These are phyloP conservation scores for Melocanna baccifera DNA, from an alignment of 176 grass and related monocot genomes.

Conservation along the genomic window DNA sequence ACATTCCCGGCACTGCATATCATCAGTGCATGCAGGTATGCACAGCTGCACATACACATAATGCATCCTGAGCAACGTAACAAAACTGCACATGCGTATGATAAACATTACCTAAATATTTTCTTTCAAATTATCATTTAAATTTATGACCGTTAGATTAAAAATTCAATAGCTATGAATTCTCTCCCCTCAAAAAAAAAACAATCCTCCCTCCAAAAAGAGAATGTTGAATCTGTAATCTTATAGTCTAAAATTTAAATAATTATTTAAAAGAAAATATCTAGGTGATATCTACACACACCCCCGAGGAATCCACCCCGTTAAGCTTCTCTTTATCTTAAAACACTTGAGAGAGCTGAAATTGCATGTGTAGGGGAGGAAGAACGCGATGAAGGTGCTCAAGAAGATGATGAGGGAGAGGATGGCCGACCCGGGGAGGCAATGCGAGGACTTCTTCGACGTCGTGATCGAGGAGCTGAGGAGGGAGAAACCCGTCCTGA, in stretches of 20 bases:
- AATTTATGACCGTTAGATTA: too few species aligned
- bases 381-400: constrained; percentile 58
- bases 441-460: constrained; percentile 56
- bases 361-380: constrained; percentile 41
- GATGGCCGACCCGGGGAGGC: constrained; percentile 12
- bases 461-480: constrained; percentile 55
- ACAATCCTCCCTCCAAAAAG: too few species aligned
- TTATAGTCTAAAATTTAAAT: too few species aligned
- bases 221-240: too few species aligned
- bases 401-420: constrained; percentile 47
- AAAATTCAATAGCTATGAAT: too few species aligned
- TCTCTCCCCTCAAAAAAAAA: too few species aligned
- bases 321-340: background rate
- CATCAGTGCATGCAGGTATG: constrained; percentile 62
- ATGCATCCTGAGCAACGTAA: constrained; percentile 9
- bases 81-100: constrained; percentile 39
- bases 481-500: constrained; percentile 51
- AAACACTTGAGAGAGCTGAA: background rate
- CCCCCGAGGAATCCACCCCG: background rate
- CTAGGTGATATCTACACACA: too few species aligned
- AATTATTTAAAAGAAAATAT: too few species aligned
- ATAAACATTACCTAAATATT: too few species aligned
- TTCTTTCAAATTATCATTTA: too few species aligned
- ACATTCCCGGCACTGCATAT: constrained; percentile 63
- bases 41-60: background rate